A percentile compares a stretch with the other conserved stretches of the same genome.
Conservation (phyloP, 805 yeast species). For the Lipomyces orientalis region DNA sequence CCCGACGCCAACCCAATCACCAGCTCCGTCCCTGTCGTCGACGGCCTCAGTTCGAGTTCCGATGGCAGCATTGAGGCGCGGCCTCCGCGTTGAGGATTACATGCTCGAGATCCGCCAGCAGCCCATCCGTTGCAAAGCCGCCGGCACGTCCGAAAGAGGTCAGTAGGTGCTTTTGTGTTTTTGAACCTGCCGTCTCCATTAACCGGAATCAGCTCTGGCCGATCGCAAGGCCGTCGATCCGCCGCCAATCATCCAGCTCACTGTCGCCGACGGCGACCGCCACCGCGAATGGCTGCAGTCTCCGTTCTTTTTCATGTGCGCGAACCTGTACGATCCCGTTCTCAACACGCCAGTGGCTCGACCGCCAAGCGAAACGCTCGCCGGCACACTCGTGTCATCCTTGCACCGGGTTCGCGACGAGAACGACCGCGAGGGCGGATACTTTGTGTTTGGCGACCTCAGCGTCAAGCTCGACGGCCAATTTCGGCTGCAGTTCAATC, state of each 20-base stretch:
- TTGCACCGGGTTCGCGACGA: slow-evolving; percentile 36
- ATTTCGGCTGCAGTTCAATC: slow-evolving; percentile 36
- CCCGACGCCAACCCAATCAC: not conserved
- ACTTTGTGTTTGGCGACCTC: slow-evolving; percentile 39
- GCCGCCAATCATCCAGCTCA: slow-evolving; percentile 37
- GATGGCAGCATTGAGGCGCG: slow-evolving; percentile 24
- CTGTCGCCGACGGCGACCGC: slow-evolving; percentile 30
- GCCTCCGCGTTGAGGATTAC: slow-evolving; percentile 28
- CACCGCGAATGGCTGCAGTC: slow-evolving; percentile 33
- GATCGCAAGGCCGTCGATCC: slow-evolving; percentile 38
- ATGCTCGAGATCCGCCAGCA: slow-evolving; percentile 34
- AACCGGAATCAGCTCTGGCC: slow-evolving; percentile 16
- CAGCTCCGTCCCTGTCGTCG: slow-evolving; percentile 1
- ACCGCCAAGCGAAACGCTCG: slow-evolving; percentile 35
- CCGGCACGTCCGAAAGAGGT: slow-evolving; percentile 26
- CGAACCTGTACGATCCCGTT: slow-evolving; percentile 28
- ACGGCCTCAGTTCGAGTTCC: slow-evolving; percentile 9
- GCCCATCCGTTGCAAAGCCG: slow-evolving; percentile 33
- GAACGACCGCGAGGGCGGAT: slow-evolving; percentile 35
- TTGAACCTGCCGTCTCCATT: not conserved
- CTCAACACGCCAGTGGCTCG: slow-evolving; percentile 24
- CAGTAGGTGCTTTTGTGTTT: not conserved
- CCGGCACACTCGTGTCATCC: slow-evolving; percentile 38
- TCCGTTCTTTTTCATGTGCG: slow-evolving; percentile 39
- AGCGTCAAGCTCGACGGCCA: slow-evolving; percentile 35